These are phyloP conservation scores for Penicillium salamii DNA, from an alignment of 495 filamentous ascomycete species.

Conservation along the genomic window DNA sequence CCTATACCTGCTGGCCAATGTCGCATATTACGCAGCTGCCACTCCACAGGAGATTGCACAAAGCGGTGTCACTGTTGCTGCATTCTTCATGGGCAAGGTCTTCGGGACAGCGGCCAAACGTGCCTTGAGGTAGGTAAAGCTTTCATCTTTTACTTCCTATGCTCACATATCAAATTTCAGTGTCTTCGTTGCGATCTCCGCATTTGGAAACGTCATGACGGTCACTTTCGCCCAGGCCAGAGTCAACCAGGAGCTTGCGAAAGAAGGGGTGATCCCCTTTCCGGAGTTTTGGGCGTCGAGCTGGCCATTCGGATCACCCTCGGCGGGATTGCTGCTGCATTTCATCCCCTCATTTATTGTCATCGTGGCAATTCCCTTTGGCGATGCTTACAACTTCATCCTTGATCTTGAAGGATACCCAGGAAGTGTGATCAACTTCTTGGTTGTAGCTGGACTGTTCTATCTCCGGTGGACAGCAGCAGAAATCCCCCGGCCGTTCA, in stretches of 20 bases:
- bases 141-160: conserved; percentile 35
- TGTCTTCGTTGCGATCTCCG: conserved; percentile 59
- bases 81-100: conserved; percentile 60
- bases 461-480: conserved; percentile 56
- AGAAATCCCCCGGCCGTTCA: conserved; percentile 58
- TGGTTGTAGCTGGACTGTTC: conserved; percentile 56
- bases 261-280: conserved; percentile 65
- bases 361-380: conserved; percentile 57
- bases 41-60: conserved; percentile 61
- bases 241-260: conserved; percentile 61
- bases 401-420: conserved; percentile 68
- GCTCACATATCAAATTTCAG: background rate
- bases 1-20: conserved; percentile 63
- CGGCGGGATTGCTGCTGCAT: conserved; percentile 59
- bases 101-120: conserved; percentile 48
- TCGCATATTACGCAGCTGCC: conserved; percentile 64
- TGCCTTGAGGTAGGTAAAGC: conserved; percentile 23
- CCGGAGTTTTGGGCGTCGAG: conserved; percentile 57
- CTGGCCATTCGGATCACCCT: conserved; percentile 61
- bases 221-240: conserved; percentile 65
- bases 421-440: conserved; percentile 54
- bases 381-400: conserved; percentile 66
- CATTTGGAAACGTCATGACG: conserved; percentile 68
- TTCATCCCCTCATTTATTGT: conserved; percentile 62
- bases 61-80: conserved; percentile 61